Evolutionary conservation across 495 filamentous ascomycete species (phyloP), one percentile per base, ranked within the genome.

Genomic region (Usnea hakonensis): DNA sequence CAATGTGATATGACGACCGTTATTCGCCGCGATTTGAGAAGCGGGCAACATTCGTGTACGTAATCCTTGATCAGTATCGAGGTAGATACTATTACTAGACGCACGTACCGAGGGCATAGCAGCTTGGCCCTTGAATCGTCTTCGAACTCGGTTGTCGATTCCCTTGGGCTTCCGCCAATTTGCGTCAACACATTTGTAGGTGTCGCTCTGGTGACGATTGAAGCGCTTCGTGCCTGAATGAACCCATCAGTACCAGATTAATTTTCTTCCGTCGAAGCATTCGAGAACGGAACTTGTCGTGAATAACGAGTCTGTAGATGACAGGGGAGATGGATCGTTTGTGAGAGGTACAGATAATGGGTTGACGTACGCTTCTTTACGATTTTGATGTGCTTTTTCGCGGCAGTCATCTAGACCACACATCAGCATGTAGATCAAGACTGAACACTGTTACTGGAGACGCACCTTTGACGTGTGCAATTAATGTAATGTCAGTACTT

Each of bases 121-220:
- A 77, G 88, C 87, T 78, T 87, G 88, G 71, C 92, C 89, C 85
- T 92, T 91, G 83, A 96, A 97, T 68, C 92, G 86, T 79, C 92
- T 84, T 70, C 90, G 85, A 73, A 93, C 90, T 61, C 86, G 78
- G 77, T 92, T 94, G 74, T 98, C 94, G 79, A 98, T 98, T 87
- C 94, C 94, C 86, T 97, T 98, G 58, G 94, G 94, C 85, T 98
- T 98, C 80, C 94, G 88, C 94, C 94, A 98, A 76, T 81, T 86
- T 46, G 87, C 74, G 73, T 82, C 84, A 62, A 97, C 85, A 73
- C 91, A 86, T 80, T 86, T 96, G 84, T 94, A 98, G 75, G 85
- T 86, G 80, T 97, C 94, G 78, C 84, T 88, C 85, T 98, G 94
- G 81, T 97, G 94, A 73, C 94, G 91, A 78, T 84, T 86, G 85